Base-by-base conservation (phyloP, 768 basidiomycete genomes). In the Lentinula raphanica region DNA sequence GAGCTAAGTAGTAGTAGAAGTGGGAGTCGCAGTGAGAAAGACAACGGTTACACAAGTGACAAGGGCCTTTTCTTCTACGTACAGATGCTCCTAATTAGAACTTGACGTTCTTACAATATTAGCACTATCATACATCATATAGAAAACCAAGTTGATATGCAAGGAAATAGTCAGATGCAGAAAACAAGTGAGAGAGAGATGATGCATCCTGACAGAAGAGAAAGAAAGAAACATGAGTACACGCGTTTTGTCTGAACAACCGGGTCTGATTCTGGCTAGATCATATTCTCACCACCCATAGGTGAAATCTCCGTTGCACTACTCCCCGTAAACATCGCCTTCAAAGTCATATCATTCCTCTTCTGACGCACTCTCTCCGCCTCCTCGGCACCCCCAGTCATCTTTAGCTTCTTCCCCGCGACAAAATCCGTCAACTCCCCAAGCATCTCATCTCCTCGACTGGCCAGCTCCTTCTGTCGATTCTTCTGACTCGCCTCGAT, bases 321-420 rank as follows among this genome's bases (percentile, higher is more conserved):
- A n/a, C 65, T 64, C 7, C 73, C 76, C 32, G 68, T 79, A 68
- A 94, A 94, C 92, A 98, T 96, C 29, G 90, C 90, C 75, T 88
- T 94, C 63, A 98, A 73, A 21, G 92, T 86, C 74, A 84, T 71
- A 54, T 94, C 94, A 67, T 90, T 92, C 71, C 85, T 78, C 68
- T 84, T 84, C 77, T 94, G 89, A 64, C 95, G 77, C 64, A 95
- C 80, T 58, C 96, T 79, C 74, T 99, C 96, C 23, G 76, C 81
- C 74, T 96, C 93, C 70, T 95, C 92, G 23, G 92, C 89, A 13
- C 94, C 95, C 27, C 95, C 96, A 17, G 95, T 99, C 90, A 94
- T 88, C 79, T 85, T 92, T 69, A 99, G 73, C 75, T 89, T 94
- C 79, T 90, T 90, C 60, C 86, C 84, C 3, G 75, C 80, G 54